Percentiles rank a stretch among this genome's conserved stretches.
Conservation (phyloP, 495 filamentous ascomycete species). For the Annulohypoxylon moriforme region DNA sequence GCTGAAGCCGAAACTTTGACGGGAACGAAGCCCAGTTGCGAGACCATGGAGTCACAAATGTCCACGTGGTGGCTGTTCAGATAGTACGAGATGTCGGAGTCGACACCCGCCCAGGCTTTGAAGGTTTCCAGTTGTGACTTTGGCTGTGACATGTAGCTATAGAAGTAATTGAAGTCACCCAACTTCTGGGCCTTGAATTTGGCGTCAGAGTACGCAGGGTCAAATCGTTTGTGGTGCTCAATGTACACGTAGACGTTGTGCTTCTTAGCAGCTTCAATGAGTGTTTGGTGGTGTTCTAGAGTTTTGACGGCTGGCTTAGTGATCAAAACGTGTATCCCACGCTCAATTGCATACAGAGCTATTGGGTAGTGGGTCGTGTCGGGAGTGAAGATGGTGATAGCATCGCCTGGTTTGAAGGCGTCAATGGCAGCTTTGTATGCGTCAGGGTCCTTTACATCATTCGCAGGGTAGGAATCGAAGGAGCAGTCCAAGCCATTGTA, state of each 20-base stretch:
- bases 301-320: constrained; percentile 95
- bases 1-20: constrained; percentile 82
- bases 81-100: constrained; percentile 94
- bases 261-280: constrained; percentile 77
- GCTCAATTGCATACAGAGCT: constrained; percentile 89
- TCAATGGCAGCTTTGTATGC: constrained; percentile 93
- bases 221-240: constrained; percentile 96
- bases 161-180: constrained; percentile 98
- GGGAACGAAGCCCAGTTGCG: constrained; percentile 73
- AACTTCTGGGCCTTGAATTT: constrained; percentile 75
- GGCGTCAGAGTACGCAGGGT: constrained; percentile 91
- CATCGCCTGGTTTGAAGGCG: constrained; percentile 80
- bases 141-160: constrained; percentile 95
- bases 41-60: constrained; percentile 89
- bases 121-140: constrained; percentile 94
- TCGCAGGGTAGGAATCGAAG: constrained; percentile 83
- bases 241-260: constrained; percentile 90
- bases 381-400: constrained; percentile 96
- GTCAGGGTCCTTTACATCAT: constrained; percentile 76
- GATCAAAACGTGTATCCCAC: constrained; percentile 87
- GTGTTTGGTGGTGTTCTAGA: constrained; percentile 78
- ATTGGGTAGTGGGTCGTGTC: constrained; percentile 96
- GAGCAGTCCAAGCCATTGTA: constrained; percentile 89
- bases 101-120: constrained; percentile 92
- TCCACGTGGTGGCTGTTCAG: constrained; percentile 95